Conservation (phyloP, 257 asterid genomes). For the Cruciata laevipes region DNA sequence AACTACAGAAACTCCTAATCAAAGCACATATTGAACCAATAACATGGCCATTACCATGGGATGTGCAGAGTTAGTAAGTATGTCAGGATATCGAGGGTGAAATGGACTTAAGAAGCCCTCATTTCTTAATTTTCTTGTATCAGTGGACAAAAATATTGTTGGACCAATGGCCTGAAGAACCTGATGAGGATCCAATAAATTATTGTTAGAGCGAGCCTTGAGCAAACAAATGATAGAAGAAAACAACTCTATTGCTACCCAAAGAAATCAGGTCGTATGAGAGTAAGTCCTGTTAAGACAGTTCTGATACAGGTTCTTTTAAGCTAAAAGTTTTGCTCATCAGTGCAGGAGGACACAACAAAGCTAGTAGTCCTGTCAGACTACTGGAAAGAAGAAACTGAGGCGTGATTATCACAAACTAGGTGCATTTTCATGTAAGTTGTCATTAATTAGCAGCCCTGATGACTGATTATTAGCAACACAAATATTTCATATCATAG, state of each 20-base stretch:
- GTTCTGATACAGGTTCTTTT: background rate
- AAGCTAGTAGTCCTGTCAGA: background rate
- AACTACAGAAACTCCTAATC: slow-evolving; percentile 16
- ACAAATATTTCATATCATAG: background rate
- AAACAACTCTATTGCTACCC: background rate
- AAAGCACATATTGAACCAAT: slow-evolving; percentile 16
- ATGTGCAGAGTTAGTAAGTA: slow-evolving; percentile 97
- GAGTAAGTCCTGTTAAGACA: background rate
- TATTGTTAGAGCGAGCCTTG: slow-evolving; percentile 5
- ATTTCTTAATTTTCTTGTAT: slow-evolving; percentile 91
- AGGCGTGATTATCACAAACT: background rate
- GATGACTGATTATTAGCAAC: background rate
- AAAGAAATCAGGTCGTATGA: background rate
- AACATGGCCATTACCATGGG: slow-evolving; percentile 63
- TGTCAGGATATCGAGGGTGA: slow-evolving; percentile 99
- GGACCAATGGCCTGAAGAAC: slow-evolving; percentile 99
- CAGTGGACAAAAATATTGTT: slow-evolving; percentile 81
- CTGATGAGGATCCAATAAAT: slow-evolving; percentile 32
- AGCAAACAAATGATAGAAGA: background rate
- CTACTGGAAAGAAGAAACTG: background rate
- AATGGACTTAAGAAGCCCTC: slow-evolving; percentile 98
- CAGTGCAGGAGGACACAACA: background rate
- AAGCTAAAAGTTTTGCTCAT: background rate
- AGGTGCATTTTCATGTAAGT: background rate
- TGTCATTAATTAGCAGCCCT: background rate